Percentiles rank a stretch among this genome's conserved stretches.
Evolutionary conservation across 345 rosid genomes (phyloP).

Genomic region (Boechera stricta): DNA sequence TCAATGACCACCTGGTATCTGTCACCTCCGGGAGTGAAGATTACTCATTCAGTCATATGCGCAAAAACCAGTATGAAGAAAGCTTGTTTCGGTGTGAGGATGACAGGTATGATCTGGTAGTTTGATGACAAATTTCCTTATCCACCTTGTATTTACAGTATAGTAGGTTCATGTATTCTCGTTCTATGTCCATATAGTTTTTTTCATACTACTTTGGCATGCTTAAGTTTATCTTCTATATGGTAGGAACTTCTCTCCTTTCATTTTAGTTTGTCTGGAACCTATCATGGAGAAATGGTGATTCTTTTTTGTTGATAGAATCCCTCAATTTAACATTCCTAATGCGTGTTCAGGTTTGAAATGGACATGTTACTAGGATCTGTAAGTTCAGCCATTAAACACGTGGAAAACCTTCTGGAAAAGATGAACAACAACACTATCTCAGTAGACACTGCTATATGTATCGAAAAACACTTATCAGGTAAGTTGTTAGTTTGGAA

Average conservation of each 20-base stretch:
- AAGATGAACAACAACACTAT: conserved; percentile 69
- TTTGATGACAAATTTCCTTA: conserved; percentile 9
- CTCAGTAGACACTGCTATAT: conserved; percentile 58
- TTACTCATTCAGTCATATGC: conserved; percentile 97
- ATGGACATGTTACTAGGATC: conserved; percentile 96
- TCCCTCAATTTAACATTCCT: conserved; percentile 26
- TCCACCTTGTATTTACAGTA: neutral
- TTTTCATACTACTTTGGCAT: conserved; percentile 1
- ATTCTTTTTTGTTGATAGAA: conserved; percentile 2
- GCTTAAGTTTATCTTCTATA: conserved; percentile 9
- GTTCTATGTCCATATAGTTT: neutral
- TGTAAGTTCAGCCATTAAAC: conserved; percentile 77
- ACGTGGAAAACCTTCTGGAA: conserved; percentile 79
- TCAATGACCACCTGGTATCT: conserved; percentile 95
- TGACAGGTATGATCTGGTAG: conserved; percentile 70
- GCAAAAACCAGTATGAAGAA: conserved; percentile 98
- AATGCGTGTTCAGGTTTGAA: conserved; percentile 75
- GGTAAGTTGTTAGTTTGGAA: conserved; percentile 49
- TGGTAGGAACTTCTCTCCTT: conserved; percentile 24
- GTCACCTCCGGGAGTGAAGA: conserved; percentile 99
- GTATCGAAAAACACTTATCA: conserved; percentile 77
- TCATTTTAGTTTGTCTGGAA: conserved; percentile 21
- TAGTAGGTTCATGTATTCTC: conserved; percentile 8
- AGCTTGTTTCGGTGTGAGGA: conserved; percentile 97
- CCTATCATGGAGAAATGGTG: conserved; percentile 10